These are phyloP conservation scores for Coemansia guatemalensis DNA, from an alignment of 192 early-diverging fungal species.

Conservation along the genomic window DNA sequence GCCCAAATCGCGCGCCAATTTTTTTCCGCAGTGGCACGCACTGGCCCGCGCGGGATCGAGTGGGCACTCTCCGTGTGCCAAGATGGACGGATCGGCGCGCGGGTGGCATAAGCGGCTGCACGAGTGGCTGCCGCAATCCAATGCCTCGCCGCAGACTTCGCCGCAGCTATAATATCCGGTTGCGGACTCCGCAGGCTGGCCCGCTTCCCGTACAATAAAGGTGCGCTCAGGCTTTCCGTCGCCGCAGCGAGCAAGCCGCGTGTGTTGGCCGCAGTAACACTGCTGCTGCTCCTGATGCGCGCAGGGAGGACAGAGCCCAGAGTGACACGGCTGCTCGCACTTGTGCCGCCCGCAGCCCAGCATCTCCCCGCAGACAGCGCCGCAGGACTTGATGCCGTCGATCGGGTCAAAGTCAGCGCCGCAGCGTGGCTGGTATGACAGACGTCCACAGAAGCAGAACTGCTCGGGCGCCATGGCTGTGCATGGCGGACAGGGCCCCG, in stretches of 20 bases:
- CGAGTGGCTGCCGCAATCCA: conserved; percentile 63
- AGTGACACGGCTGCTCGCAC: conserved; percentile 67
- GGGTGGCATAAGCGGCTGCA: conserved; percentile 64
- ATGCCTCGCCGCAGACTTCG: conserved; percentile 22
- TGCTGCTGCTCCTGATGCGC: conserved; percentile 52
- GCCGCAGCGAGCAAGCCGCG: conserved; percentile 60
- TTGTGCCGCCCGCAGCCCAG: conserved; percentile 71
- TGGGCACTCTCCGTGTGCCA: conserved; percentile 28
- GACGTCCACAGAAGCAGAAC: conserved; percentile 83
- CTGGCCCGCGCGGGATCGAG: conserved; percentile 25
- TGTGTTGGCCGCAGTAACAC: conserved; percentile 71
- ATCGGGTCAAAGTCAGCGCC: conserved; percentile 64
- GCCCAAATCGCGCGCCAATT: conserved; percentile 19
- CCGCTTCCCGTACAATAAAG: neutral
- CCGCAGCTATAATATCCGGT: conserved; percentile 36
- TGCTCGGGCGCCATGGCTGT: conserved; percentile 71
- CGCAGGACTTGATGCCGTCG: conserved; percentile 67
- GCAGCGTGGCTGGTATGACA: conserved; percentile 68
- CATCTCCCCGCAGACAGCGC: conserved; percentile 62
- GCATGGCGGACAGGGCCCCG: conserved; percentile 93
- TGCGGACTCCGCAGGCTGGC: conserved; percentile 4
- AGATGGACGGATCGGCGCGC: conserved; percentile 1
- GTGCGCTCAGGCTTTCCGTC: conserved; percentile 42
- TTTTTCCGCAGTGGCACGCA: conserved; percentile 45
- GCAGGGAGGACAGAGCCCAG: conserved; percentile 69